These are phyloP conservation scores for Waitea zeae DNA, from an alignment of 1,284 basidiomycete genomes.

Conservation along the genomic window DNA sequence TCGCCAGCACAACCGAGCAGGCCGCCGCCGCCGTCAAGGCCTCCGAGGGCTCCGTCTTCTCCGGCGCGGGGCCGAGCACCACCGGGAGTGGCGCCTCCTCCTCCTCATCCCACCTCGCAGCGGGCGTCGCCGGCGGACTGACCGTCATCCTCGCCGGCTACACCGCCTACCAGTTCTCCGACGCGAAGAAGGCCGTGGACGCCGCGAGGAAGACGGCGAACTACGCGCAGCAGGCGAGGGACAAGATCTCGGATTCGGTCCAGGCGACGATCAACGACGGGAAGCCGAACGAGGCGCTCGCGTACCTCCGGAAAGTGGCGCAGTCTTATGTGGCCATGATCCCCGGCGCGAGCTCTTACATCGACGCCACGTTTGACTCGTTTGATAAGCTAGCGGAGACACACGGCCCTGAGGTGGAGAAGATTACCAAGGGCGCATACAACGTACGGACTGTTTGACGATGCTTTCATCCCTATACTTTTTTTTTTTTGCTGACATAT, in stretches of 20 bases:
- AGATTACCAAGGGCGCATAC: constrained; percentile 20
- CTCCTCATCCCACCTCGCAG: constrained; percentile 9
- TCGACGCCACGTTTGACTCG: constrained; percentile 25
- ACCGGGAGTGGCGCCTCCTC: too few relatives aligned
- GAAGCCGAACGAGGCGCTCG: constrained; percentile 19
- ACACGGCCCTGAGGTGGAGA: constrained; percentile 23
- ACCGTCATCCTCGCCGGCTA: constrained; percentile 11
- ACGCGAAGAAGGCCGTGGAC: constrained; percentile 18
- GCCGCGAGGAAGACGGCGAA: constrained; percentile 15
- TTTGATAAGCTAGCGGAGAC: constrained; percentile 21
- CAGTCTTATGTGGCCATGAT: constrained; percentile 22
- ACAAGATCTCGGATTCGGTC: constrained; percentile 3
- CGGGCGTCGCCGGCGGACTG: constrained; percentile 17
- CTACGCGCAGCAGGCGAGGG: constrained; percentile 18
- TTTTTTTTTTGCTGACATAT: too few relatives aligned
- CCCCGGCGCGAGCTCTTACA: constrained; percentile 22
- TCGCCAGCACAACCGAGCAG: too few relatives aligned
- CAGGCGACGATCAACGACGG: constrained; percentile 14
- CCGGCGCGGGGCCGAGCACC: too few relatives aligned
- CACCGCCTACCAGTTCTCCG: constrained; percentile 22
- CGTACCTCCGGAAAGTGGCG: constrained; percentile 19
- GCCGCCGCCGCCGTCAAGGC: not conserved
- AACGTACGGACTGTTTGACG: too few relatives aligned
- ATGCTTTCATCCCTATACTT: too few relatives aligned
- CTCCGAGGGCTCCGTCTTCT: not conserved